Evolutionary conservation across 345 rosid species (phyloP).

Genomic region (Gossypium ekmanianum): DNA sequence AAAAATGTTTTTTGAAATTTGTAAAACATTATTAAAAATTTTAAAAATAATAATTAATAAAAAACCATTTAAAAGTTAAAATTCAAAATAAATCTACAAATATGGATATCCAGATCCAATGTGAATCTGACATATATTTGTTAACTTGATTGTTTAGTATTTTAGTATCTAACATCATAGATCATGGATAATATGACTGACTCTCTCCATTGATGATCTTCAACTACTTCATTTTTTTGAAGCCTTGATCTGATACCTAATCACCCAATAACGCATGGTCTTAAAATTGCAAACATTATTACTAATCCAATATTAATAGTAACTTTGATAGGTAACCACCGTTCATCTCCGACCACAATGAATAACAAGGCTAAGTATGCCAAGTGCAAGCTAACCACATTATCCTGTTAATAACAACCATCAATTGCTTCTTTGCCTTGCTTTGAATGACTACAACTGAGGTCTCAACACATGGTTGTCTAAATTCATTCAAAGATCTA

Average conservation of each 20-base stretch:
- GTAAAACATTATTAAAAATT: too few species aligned
- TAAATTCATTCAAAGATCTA: too few species aligned
- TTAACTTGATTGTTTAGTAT: background rate
- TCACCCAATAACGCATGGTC: background rate
- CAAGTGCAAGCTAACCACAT: constrained; percentile 95
- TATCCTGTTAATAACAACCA: constrained; percentile 82
- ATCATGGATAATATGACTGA: background rate
- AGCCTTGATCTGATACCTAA: background rate
- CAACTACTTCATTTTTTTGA: background rate
- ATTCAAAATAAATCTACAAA: too few species aligned
- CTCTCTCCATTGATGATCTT: background rate
- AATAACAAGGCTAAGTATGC: constrained; percentile 65
- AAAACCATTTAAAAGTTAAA: too few species aligned
- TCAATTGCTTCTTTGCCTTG: constrained; percentile 41
- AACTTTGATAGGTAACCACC: constrained; percentile 77
- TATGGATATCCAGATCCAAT: too few species aligned
- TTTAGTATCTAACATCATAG: background rate
- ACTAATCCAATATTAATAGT: constrained; percentile 31
- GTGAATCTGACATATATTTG: background rate
- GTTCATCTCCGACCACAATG: constrained; percentile 73
- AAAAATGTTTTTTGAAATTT: too few species aligned
- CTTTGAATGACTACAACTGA: constrained; percentile 87
- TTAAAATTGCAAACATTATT: background rate
- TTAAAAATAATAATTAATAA: too few species aligned
- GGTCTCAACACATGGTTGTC: constrained; percentile 54